phyloP scores from a whole-genome alignment of 257 asterid species.

The Mentha longifolia region DNA sequence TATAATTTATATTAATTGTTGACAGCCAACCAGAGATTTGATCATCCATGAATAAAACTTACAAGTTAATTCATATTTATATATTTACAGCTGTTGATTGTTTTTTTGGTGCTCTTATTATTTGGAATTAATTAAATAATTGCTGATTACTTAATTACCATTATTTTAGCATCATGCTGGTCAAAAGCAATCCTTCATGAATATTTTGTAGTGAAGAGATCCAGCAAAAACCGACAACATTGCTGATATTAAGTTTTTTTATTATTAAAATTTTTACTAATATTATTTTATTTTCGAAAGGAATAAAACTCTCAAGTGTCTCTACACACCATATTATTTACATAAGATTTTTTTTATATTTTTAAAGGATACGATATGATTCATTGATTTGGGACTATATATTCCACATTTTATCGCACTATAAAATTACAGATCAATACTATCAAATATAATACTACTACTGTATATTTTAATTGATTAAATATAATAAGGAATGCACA shows the following conservation, averaged over 20 bases:
- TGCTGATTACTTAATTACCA: not conserved
- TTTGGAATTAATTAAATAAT: not conserved
- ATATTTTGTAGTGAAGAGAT: slow-evolving; percentile 26
- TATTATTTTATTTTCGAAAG: not conserved
- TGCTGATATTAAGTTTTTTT: not conserved
- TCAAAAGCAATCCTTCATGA: not conserved
- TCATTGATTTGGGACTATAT: not conserved
- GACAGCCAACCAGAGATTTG: slow-evolving; percentile 23
- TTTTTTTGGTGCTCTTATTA: not conserved
- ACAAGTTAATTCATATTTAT: not conserved
- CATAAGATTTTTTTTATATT: not conserved
- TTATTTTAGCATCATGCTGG: slow-evolving; percentile 28
- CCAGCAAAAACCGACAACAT: slow-evolving; percentile 28
- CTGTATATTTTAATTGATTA: not conserved
- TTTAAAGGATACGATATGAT: not conserved
- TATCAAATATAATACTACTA: not conserved
- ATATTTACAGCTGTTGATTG: not conserved
- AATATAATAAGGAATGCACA: not conserved
- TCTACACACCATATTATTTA: not conserved
- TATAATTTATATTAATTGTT: not conserved
- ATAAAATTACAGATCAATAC: not conserved
- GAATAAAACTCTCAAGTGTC: not conserved
- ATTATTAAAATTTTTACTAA: not conserved
- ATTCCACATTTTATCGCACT: not conserved
- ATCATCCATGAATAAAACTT: not conserved